Percentiles rank a stretch among this genome's conserved stretches.
phyloP scores from a whole-genome alignment of 179 eudicot species.

The Actinidia arguta region DNA sequence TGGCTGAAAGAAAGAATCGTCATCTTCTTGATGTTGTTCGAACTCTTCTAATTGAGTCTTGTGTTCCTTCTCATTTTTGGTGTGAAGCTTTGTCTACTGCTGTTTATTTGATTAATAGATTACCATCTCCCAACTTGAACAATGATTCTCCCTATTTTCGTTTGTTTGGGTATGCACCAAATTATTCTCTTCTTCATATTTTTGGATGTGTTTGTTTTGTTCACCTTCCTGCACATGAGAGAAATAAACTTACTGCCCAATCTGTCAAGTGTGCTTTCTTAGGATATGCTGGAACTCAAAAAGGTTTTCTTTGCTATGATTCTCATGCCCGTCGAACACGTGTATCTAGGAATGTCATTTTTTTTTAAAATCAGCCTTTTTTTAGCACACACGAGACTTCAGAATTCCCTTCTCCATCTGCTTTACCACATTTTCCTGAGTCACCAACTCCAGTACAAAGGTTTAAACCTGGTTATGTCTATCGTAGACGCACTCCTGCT shows the following conservation, averaged over 20 bases:
- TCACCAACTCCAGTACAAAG: not conserved
- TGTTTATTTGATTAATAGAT: slow-evolving; percentile 1
- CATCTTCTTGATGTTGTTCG: too few species aligned
- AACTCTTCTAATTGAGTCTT: too few species aligned
- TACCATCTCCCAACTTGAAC: not conserved
- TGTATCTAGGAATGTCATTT: not conserved
- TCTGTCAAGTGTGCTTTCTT: slow-evolving; percentile 5
- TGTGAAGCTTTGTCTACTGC: slow-evolving; percentile 10
- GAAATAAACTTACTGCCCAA: not conserved
- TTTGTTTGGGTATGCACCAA: not conserved
- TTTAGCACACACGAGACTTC: not conserved
- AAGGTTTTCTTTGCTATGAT: not conserved
- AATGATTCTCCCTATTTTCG: slow-evolving; percentile 14
- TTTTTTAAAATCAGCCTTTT: not conserved
- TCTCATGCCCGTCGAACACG: not conserved
- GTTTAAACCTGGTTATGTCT: not conserved
- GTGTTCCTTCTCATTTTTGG: slow-evolving; percentile 8
- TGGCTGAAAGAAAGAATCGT: too few species aligned
- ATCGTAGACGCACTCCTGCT: too few species aligned
- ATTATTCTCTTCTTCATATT: too few species aligned
- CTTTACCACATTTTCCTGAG: not conserved
- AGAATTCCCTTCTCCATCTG: not conserved
- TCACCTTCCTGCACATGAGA: slow-evolving; percentile 2
- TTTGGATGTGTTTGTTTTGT: too few species aligned
- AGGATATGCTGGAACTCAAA: not conserved